These are phyloP conservation scores for Cyclotella kingstonii DNA, from an alignment of 108 stramenopile genomes.

Conservation along the genomic window DNA sequence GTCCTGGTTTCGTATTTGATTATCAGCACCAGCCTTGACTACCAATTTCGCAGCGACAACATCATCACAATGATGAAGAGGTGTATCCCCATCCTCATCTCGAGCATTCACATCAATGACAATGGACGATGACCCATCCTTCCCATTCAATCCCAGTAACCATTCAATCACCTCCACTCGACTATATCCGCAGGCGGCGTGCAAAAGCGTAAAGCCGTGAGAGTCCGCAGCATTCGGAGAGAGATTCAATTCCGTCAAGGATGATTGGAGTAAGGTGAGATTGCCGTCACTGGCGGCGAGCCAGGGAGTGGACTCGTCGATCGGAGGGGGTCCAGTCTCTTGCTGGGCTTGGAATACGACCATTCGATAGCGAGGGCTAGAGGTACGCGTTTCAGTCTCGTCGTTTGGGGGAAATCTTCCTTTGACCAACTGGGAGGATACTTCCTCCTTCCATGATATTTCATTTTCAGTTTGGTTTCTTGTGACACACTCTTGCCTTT, in stretches of 20 bases:
- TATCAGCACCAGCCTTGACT: conserved; percentile 45
- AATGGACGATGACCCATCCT: neutral
- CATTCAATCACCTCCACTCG: conserved; percentile 43
- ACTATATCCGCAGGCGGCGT: conserved; percentile 42
- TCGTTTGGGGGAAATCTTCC: neutral
- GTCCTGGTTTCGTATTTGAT: conserved; percentile 29
- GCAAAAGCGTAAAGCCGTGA: conserved; percentile 42
- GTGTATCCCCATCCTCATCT: conserved; percentile 58
- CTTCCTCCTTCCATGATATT: no score
- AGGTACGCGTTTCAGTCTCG: conserved; percentile 6
- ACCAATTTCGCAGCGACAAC: conserved; percentile 43
- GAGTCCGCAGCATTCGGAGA: conserved; percentile 43
- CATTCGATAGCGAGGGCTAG: conserved; percentile 12
- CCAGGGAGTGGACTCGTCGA: conserved; percentile 46
- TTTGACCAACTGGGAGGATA: neutral
- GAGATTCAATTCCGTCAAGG: conserved; percentile 31
- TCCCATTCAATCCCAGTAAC: conserved; percentile 29
- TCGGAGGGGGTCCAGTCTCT: conserved; percentile 19
- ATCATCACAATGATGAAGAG: conserved; percentile 56
- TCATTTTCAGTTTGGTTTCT: no score
- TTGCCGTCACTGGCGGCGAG: conserved; percentile 48
- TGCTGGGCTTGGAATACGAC: conserved; percentile 36
- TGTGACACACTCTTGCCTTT: no score
- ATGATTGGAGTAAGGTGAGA: conserved; percentile 29
- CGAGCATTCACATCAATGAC: conserved; percentile 41